Conservation (phyloP, 495 filamentous ascomycete genomes). For the Xylaria cubensis region DNA sequence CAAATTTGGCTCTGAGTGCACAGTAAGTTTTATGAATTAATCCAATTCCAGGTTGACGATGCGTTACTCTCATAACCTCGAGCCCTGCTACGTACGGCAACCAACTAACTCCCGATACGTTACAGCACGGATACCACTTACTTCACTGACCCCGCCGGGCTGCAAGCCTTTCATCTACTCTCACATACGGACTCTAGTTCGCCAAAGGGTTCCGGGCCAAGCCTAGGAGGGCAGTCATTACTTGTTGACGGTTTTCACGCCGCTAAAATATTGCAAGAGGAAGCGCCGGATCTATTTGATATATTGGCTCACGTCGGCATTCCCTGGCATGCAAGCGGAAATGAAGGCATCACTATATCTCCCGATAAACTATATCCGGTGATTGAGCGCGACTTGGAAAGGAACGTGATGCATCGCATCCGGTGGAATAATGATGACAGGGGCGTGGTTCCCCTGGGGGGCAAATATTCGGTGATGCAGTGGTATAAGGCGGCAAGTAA, state of each 20-base stretch:
- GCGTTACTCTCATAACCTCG: background rate
- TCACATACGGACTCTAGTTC: constrained; percentile 62
- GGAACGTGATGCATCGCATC: constrained; percentile 63
- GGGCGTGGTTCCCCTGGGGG: constrained; percentile 59
- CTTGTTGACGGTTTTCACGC: constrained; percentile 85
- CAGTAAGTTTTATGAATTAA: constrained; percentile 49
- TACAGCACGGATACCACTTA: constrained; percentile 84
- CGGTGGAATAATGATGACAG: constrained; percentile 94
- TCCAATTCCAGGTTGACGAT: background rate
- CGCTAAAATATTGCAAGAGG: constrained; percentile 59
- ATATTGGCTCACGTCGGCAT: constrained; percentile 60
- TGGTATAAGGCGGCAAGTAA: constrained; percentile 81
- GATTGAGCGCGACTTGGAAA: constrained; percentile 59
- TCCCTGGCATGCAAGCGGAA: constrained; percentile 82
- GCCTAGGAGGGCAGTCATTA: constrained; percentile 69
- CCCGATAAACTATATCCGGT: constrained; percentile 72
- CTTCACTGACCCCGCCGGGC: constrained; percentile 85
- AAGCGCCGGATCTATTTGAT: constrained; percentile 57
- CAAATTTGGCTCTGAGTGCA: constrained; percentile 71
- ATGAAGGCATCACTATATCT: constrained; percentile 78
- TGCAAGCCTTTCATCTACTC: constrained; percentile 90
- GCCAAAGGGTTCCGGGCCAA: constrained; percentile 3
- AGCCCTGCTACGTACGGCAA: background rate
- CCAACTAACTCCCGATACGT: background rate
- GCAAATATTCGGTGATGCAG: constrained; percentile 42